Percentiles rank a stretch among this genome's conserved stretches.
These are phyloP conservation scores for Mycosphaerella sp. DNA, from an alignment of 2,329 filamentous ascomycete genomes.

Conservation along the genomic window DNA sequence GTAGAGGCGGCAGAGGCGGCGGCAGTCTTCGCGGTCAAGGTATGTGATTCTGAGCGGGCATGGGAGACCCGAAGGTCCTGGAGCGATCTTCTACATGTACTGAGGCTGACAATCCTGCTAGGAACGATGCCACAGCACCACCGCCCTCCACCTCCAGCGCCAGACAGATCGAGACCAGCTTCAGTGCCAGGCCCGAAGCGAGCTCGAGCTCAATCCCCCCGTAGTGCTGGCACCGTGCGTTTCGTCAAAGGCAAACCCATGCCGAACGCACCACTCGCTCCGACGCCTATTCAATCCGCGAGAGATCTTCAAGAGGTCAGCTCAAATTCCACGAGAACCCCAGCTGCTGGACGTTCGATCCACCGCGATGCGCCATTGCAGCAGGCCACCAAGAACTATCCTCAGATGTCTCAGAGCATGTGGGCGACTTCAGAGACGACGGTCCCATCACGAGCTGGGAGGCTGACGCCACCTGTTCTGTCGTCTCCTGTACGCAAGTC, in stretches of 20 bases:
- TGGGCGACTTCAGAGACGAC: not conserved
- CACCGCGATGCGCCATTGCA: not conserved
- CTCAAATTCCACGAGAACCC: not conserved
- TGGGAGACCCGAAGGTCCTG: not conserved
- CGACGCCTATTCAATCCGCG: not conserved
- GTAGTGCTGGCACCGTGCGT: not conserved
- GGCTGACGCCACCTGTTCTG: not conserved
- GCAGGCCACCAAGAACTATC: not conserved
- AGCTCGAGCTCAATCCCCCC: conserved; percentile 7
- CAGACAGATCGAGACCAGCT: not conserved
- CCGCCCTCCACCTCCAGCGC: not conserved
- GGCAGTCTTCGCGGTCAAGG: not conserved
- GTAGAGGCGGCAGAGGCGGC: not conserved
- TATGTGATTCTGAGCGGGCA: no score
- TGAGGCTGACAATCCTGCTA: not conserved
- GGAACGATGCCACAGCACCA: not conserved
- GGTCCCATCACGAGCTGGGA: not conserved
- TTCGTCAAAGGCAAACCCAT: conserved; percentile 3
- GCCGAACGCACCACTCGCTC: not conserved
- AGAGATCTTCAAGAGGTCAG: not conserved
- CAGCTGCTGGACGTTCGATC: not conserved
- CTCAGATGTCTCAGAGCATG: not conserved
- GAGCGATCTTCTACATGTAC: not conserved
- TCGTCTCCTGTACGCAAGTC: not conserved
- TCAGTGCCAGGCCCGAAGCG: not conserved